Evolutionary conservation across 176 grass and related monocot species (phyloP).

Genomic region (Cenchrus purpureus): DNA sequence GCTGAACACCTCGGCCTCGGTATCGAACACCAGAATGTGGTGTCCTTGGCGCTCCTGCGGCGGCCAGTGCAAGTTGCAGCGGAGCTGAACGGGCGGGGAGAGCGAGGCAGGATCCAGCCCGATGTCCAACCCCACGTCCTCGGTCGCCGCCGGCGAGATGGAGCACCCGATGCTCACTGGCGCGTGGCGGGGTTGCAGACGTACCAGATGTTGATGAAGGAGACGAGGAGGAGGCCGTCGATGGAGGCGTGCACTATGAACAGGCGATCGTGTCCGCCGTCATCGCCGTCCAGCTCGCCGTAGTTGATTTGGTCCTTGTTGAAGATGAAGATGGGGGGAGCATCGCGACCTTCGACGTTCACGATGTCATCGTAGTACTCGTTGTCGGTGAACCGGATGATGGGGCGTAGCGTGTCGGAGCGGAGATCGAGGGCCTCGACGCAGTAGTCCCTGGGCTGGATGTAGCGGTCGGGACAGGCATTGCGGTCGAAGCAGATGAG

Average conservation of each 20-base stretch:
- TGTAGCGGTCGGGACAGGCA: not conserved
- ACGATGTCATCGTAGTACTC: not conserved
- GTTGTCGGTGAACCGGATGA: slow-evolving; percentile 18
- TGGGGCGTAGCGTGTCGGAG: not conserved
- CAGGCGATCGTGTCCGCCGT: fast-evolving
- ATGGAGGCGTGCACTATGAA: slow-evolving; percentile 27
- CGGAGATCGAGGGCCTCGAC: slow-evolving; percentile 22
- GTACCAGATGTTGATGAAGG: not conserved
- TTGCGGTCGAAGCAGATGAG: slow-evolving; percentile 29
- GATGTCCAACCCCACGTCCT: not conserved
- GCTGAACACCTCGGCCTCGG: slow-evolving; percentile 7
- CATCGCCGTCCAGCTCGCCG: not conserved
- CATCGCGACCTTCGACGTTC: not conserved
- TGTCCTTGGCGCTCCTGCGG: not conserved
- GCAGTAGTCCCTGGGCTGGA: slow-evolving; percentile 19
- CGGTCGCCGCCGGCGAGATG: not conserved
- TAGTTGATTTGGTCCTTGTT: not conserved
- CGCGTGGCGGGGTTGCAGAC: slow-evolving; percentile 41
- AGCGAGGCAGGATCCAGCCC: not conserved
- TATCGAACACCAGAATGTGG: slow-evolving; percentile 37
- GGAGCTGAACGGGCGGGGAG: not conserved
- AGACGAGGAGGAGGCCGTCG: slow-evolving; percentile 36
- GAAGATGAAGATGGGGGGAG: not conserved
- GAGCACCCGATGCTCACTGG: not conserved
- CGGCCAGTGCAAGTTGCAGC: slow-evolving; percentile 32